Base-by-base conservation (phyloP, 352 stramenopile genomes). In the Phytopythium vexans region DNA sequence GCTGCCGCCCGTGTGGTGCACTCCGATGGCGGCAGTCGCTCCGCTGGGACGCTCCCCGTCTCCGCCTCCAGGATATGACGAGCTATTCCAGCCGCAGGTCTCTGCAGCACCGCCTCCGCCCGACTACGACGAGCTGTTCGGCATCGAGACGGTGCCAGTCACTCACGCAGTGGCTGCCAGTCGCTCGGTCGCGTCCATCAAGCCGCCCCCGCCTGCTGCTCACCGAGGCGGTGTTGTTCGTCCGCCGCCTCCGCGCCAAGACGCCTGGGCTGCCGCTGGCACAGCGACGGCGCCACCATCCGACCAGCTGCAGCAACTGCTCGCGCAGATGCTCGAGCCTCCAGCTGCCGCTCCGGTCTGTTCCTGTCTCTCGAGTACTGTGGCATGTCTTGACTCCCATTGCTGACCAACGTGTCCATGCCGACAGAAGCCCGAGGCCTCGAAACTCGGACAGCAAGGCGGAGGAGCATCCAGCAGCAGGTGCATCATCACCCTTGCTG, bases 111-210 rank as follows among this genome's bases (percentile, higher is more conserved):
- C 73, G 0, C 78, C 65, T 8, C 76, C 78, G 8, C 75, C 78
- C 45, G 60, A 68, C 0, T 87, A 87, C 48, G 58, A 84, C 41
- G 78, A 87, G 34, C 50, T 89, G 5, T 89, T 89, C 38, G 78
- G 74, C 1, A 72, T 89, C 33, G 76, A 89, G 54, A 89, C 74
- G 1, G 52, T 87, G 0, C 31, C 65, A 1, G 62, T 78, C 8
- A 36, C 60, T 16, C 35, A 36, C 27, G 12, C 31, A 43, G 14
- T 41, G 16, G 11, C 11, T 39, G 16, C 16, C 54, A 54, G 45
- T 41, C 54, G n/a, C 45, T 54, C 48, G 2, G 44, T 21, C 38
- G 35, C 47, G n/a, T 53, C 47, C 14, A 54, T 54, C 48, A 54
- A 54, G 31, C 27, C 44, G 9, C 1, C 16, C 12, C n/a, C 14